A percentile compares a stretch with the other conserved stretches of the same genome.
Evolutionary conservation across 495 filamentous ascomycete species (phyloP).

Genomic region (Aspergillus leporis): DNA sequence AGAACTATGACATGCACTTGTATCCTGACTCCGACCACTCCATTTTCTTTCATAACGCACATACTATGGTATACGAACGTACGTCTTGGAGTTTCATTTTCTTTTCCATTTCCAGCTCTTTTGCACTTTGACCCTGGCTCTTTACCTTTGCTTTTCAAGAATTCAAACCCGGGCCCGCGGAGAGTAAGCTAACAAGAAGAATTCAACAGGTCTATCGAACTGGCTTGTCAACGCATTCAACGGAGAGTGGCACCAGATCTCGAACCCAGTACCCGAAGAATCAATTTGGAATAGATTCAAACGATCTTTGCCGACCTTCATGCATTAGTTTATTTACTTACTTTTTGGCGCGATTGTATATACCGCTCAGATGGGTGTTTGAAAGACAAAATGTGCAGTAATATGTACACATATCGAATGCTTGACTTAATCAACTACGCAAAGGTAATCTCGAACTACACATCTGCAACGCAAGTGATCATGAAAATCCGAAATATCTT

Average conservation of each 20-base stretch:
- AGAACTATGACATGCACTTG: conserved; percentile 96
- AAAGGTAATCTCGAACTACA: no score
- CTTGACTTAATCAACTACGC: neutral
- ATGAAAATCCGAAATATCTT: neutral
- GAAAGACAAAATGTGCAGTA: neutral
- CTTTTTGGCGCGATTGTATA: neutral
- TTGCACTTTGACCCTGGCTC: no score
- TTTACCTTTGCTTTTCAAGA: no score
- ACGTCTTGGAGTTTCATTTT: conserved; percentile 40
- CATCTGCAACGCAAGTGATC: no score
- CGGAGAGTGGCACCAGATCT: conserved; percentile 85
- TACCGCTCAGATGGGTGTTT: neutral
- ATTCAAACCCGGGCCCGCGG: conserved; percentile 10
- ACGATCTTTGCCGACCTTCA: conserved; percentile 21
- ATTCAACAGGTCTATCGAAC: conserved; percentile 68
- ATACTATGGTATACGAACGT: conserved; percentile 94
- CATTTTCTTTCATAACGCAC: conserved; percentile 93
- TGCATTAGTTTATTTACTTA: conserved; percentile 8
- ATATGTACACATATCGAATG: neutral
- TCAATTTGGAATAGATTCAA: conserved; percentile 31
- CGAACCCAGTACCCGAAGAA: conserved; percentile 60
- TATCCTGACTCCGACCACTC: conserved; percentile 96
- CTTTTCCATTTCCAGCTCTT: neutral
- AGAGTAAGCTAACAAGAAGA: conserved; percentile 27
- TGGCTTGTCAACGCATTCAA: conserved; percentile 98